Evolutionary conservation across 768 basidiomycete genomes (phyloP), one percentile per base, ranked within the genome.

Genomic region (Termitomyces bulborhizus): DNA sequence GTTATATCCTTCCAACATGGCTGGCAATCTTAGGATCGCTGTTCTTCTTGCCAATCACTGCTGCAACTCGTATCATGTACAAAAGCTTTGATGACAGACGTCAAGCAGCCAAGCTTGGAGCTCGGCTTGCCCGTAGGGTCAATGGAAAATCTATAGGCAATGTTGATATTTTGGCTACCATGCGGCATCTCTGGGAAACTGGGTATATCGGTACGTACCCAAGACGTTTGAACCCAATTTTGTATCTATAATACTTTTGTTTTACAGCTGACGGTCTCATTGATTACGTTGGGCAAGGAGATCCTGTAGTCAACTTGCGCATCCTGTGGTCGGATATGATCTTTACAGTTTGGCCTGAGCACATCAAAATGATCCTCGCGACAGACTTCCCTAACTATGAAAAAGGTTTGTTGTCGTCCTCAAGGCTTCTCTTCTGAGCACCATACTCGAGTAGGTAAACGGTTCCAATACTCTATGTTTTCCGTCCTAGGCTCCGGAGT

Each of bases 401-500:
- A 40, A 85, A 85, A 73, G 83, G 83, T 79, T 55, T 5, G 50
- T 18, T 29, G 36, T 32, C 46, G 21, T 15, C 18, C 52, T 27
- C 11, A 31, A 9, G 21, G 3, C 3, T 48, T n/a, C 24, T 29
- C 12, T 16, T 50, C 37, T 6, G n/a, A 50, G 36, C 13, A 44
- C 21, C 6, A 41, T 57, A 58, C 24, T 15, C 8, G 48, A 12
- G 47, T 37, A 78, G 78, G 78, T 27, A 63, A 73, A 54, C 67
- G 67, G n/a, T 77, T 83, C 47, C 74, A 69, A 45, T 57, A 67
- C 21, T 69, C 69, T 15, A 73, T 80, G 73, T 66, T 67, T 3
- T 71, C 75, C 1, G 72, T 86, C 11, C 67, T 86, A 15, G 86
- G 86, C 0, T 75, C 75, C 11, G 86, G 86, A 0, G 81, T 87